Conservation (phyloP, 257 asterid genomes). For the Paulownia fortunei region DNA sequence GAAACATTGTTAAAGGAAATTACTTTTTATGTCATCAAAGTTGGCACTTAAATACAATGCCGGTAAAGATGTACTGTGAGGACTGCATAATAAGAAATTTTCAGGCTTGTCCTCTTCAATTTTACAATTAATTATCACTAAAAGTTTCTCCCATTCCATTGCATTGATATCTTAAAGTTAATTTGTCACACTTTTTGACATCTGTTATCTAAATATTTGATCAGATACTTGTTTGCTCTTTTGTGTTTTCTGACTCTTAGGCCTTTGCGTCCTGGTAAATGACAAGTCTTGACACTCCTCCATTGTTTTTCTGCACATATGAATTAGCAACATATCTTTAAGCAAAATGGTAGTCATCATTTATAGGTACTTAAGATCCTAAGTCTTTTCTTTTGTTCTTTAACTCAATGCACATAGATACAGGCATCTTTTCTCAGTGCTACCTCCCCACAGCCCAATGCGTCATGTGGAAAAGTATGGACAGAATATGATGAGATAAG, state of each 20-base stretch:
- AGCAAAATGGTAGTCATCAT: neutral
- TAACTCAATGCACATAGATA: slow-evolving; percentile 25
- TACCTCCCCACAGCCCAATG: slow-evolving; percentile 24
- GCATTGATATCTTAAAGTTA: no score
- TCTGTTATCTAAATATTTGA: no score
- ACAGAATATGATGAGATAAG: slow-evolving; percentile 79
- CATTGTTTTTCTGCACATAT: neutral
- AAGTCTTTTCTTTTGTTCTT: neutral
- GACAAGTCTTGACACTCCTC: neutral
- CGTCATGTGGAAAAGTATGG: slow-evolving; percentile 69
- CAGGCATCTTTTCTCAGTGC: slow-evolving; percentile 42
- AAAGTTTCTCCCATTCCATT: no score
- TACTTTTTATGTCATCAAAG: neutral
- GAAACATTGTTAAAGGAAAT: neutral
- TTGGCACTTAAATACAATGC: neutral
- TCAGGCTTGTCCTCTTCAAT: no score
- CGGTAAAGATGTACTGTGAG: no score
- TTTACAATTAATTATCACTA: no score
- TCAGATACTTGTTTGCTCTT: no score
- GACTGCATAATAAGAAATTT: neutral
- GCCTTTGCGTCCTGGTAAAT: no score
- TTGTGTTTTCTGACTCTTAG: no score
- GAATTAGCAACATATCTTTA: neutral
- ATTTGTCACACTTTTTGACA: no score
- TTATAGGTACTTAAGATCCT: neutral